phyloP scores from a whole-genome alignment of 257 asterid genomes.

The Primulina eburnea region DNA sequence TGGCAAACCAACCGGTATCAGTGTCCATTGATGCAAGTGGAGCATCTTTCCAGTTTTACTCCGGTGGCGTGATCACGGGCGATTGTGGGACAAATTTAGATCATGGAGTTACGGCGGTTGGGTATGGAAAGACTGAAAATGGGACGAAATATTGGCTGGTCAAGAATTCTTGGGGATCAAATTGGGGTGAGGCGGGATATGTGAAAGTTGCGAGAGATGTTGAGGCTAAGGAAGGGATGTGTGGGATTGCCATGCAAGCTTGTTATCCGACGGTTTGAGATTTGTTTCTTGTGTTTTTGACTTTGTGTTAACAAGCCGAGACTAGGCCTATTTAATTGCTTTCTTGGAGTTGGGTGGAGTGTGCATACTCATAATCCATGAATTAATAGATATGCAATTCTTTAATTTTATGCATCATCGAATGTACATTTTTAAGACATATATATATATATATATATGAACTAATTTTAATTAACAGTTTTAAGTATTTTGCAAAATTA shows the following conservation, averaged over 20 bases:
- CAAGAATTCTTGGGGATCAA: slow-evolving; percentile 42
- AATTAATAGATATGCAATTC: too few species aligned
- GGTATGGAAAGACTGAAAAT: slow-evolving; percentile 30
- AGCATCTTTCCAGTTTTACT: slow-evolving; percentile 30
- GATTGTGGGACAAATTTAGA: slow-evolving; percentile 36
- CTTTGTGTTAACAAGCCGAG: too few species aligned
- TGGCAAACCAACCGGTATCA: slow-evolving; percentile 37
- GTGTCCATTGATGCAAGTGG: slow-evolving; percentile 42
- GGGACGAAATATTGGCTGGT: slow-evolving; percentile 46
- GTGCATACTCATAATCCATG: too few species aligned
- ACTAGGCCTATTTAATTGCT: too few species aligned
- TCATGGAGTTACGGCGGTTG: slow-evolving; percentile 45
- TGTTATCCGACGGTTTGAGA: slow-evolving; percentile 41
- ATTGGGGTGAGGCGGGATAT: slow-evolving; percentile 41
- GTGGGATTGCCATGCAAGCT: slow-evolving; percentile 48
- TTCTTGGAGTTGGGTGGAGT: too few species aligned
- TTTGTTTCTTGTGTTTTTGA: neutral
- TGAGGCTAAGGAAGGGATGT: slow-evolving; percentile 25
- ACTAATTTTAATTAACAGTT: neutral
- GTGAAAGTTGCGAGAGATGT: slow-evolving; percentile 30
- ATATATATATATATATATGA: too few species aligned
- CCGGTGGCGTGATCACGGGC: slow-evolving; percentile 35
- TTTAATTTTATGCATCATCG: too few species aligned
- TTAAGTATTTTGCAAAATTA: neutral
- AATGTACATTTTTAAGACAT: too few species aligned